A percentile compares a stretch with the other conserved stretches of the same genome.
Evolutionary conservation across 257 asterid genomes (phyloP).

Genomic region (Leptodermis oblonga): DNA sequence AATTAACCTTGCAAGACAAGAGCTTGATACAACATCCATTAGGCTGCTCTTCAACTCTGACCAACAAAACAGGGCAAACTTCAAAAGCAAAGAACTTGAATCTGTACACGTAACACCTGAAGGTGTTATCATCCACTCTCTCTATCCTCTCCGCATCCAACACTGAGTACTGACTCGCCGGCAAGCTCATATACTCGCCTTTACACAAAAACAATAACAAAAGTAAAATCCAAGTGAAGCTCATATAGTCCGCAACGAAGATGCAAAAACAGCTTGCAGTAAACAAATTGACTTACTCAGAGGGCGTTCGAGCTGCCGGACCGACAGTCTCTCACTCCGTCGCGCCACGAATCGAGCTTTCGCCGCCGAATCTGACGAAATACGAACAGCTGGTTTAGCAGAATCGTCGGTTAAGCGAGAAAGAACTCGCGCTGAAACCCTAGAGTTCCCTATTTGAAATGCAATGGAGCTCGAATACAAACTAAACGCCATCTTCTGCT

Average conservation of each 20-base stretch:
- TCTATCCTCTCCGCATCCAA: conserved; percentile 95
- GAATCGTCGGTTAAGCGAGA: conserved; percentile 41
- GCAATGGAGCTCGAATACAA: conserved; percentile 29
- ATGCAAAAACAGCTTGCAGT: not conserved
- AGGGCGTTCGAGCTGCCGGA: conserved; percentile 73
- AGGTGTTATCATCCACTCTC: conserved; percentile 82
- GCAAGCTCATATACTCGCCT: conserved; percentile 96
- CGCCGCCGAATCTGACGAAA: conserved; percentile 63
- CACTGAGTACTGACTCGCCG: conserved; percentile 98
- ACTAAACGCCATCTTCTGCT: conserved; percentile 53
- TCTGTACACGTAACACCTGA: conserved; percentile 78
- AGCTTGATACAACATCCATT: conserved; percentile 88
- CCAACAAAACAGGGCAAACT: conserved; percentile 91
- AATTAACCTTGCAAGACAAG: conserved; percentile 82
- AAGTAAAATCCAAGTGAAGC: not conserved
- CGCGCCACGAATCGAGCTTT: conserved; percentile 73
- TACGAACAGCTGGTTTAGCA: conserved; percentile 40
- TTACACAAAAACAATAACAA: conserved; percentile 10
- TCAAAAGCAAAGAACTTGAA: conserved; percentile 84
- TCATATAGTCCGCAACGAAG: not conserved
- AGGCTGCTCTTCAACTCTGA: conserved; percentile 90
- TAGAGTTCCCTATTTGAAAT: conserved; percentile 40
- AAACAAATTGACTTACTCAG: conserved; percentile 36
- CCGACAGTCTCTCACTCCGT: conserved; percentile 57
- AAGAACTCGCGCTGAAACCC: conserved; percentile 23